Percentiles rank a stretch among this genome's conserved stretches.
Evolutionary conservation across 75 land plant genomes (phyloP).

Genomic region (Gnetum montanum): DNA sequence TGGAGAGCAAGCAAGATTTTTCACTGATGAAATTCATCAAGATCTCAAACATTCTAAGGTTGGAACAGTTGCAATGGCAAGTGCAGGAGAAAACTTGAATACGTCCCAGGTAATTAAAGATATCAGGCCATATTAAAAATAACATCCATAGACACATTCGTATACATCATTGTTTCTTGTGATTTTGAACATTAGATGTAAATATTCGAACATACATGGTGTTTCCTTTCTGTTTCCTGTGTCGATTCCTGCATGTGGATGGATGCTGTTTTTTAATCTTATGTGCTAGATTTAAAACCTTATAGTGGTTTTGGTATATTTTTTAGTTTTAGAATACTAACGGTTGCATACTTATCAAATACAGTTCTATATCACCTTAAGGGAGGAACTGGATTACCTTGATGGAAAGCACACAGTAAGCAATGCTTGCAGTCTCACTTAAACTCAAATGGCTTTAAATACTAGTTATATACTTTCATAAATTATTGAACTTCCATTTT

Average conservation of each 20-base stretch:
- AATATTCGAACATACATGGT: neutral
- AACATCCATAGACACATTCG: neutral
- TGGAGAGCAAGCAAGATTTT: constrained; percentile 95
- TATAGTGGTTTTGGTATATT: too few species aligned
- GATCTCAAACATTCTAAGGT: constrained; percentile 81
- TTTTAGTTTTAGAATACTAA: too few species aligned
- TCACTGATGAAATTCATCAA: constrained; percentile 80
- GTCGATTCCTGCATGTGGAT: neutral
- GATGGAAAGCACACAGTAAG: constrained; percentile 98
- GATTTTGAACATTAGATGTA: neutral
- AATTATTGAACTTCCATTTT: too few species aligned
- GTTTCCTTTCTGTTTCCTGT: neutral
- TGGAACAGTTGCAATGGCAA: constrained; percentile 98
- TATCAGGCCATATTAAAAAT: neutral
- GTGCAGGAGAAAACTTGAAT: constrained; percentile 93
- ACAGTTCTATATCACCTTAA: constrained; percentile 88
- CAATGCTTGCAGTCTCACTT: constrained; percentile 2
- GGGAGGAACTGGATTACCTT: constrained; percentile 90
- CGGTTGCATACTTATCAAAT: constrained; percentile 93
- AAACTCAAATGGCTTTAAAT: too few species aligned
- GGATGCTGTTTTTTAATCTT: too few species aligned
- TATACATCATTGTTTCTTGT: neutral
- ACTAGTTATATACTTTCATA: too few species aligned
- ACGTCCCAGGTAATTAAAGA: constrained; percentile 99
- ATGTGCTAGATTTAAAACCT: too few species aligned